phyloP scores from a whole-genome alignment of 2,329 filamentous ascomycete genomes.

The Colletotrichum nymphaeae region DNA sequence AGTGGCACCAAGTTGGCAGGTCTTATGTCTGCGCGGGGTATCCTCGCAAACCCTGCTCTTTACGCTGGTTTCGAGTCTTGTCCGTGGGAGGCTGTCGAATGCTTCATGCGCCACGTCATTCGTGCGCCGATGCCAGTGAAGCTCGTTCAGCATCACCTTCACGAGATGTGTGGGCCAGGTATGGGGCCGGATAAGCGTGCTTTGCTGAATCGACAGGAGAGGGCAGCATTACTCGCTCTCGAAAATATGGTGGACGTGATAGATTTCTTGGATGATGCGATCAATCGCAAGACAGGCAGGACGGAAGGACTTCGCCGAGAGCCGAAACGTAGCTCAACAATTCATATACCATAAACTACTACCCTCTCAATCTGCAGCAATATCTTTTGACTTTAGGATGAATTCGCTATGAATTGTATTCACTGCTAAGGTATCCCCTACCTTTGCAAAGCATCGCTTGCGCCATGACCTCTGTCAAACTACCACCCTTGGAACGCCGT shows the following conservation, averaged over 20 bases:
- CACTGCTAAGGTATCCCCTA: constrained; percentile 18
- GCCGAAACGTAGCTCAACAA: constrained; percentile 12
- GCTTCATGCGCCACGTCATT: constrained; percentile 70
- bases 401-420: constrained; percentile 7
- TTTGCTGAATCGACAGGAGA: constrained; percentile 68
- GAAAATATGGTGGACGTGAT: constrained; percentile 67
- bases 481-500: constrained; percentile 17
- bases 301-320: constrained; percentile 24
- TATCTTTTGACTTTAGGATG: background rate
- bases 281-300: constrained; percentile 42
- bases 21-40: constrained; percentile 77
- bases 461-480: constrained; percentile 12
- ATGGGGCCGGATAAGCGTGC: constrained; percentile 63
- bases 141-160: constrained; percentile 73
- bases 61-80: constrained; percentile 69
- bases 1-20: constrained; percentile 65
- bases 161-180: constrained; percentile 73
- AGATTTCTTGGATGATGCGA: constrained; percentile 68
- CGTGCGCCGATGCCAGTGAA: constrained; percentile 71
- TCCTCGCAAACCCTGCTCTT: constrained; percentile 75
- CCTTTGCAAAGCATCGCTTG: constrained; percentile 17
- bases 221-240: constrained; percentile 60
- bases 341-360: constrained; percentile 4
- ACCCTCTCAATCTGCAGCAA: background rate
- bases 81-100: constrained; percentile 71